These are phyloP conservation scores for Kluyveromyces sp. DNA, from an alignment of 1,139 yeast genomes.

Conservation along the genomic window DNA sequence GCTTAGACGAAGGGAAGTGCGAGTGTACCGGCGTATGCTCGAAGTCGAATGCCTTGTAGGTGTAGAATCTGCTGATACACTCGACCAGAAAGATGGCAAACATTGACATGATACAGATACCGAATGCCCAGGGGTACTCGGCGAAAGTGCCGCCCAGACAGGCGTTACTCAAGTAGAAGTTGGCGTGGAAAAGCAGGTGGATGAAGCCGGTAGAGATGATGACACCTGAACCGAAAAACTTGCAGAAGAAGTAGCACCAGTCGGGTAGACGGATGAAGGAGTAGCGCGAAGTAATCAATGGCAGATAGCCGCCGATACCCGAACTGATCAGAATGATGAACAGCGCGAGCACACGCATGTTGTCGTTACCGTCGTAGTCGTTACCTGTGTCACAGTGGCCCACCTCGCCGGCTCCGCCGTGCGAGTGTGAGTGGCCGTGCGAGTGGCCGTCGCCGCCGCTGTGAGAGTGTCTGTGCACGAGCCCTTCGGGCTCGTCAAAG, in stretches of 20 bases:
- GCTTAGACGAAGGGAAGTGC: slow-evolving; percentile 3
- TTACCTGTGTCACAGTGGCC: slow-evolving; percentile 21
- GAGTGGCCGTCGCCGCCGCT: too few species aligned
- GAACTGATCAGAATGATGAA: slow-evolving; percentile 56
- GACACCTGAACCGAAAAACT: slow-evolving; percentile 88
- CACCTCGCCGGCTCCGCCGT: slow-evolving; percentile 10
- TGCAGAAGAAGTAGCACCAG: slow-evolving; percentile 60
- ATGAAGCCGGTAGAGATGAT: slow-evolving; percentile 85
- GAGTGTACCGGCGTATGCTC: neutral
- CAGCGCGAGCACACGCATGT: slow-evolving; percentile 55
- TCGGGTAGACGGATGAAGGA: slow-evolving; percentile 48
- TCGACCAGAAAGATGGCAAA: slow-evolving; percentile 50
- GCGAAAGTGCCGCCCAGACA: slow-evolving; percentile 53
- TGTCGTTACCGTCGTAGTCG: slow-evolving; percentile 36
- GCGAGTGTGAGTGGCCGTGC: neutral
- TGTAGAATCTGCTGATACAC: slow-evolving; percentile 35
- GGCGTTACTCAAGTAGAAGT: slow-evolving; percentile 42
- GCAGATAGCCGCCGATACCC: slow-evolving; percentile 53
- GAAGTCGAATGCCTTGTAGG: slow-evolving; percentile 2
- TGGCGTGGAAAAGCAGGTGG: slow-evolving; percentile 76
- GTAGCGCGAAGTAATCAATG: slow-evolving; percentile 49
- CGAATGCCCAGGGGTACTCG: slow-evolving; percentile 59
- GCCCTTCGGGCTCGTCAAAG: neutral
- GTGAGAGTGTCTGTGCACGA: neutral
- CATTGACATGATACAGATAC: slow-evolving; percentile 50